These are phyloP conservation scores for Marasmius oreades DNA, from an alignment of 1,284 basidiomycete genomes.

Conservation along the genomic window DNA sequence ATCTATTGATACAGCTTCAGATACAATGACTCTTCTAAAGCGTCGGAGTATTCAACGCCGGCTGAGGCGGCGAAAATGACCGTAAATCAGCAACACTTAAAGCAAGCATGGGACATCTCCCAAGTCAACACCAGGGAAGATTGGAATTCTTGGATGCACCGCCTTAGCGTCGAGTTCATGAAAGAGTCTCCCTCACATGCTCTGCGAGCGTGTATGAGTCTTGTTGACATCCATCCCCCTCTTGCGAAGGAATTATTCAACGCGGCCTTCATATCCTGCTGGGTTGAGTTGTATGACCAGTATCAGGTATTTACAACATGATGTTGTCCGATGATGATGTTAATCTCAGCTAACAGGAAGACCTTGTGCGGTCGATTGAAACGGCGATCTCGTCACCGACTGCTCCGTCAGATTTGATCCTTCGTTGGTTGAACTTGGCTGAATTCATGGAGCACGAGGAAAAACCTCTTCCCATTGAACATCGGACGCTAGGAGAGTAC, in stretches of 20 bases:
- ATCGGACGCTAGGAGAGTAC: constrained; percentile 91
- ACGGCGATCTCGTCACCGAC: constrained; percentile 78
- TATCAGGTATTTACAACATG: constrained; percentile 68
- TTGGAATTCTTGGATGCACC: constrained; percentile 96
- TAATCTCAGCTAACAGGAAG: constrained; percentile 58
- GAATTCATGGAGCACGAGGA: constrained; percentile 99
- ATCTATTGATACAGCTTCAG: constrained; percentile 24
- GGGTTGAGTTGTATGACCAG: constrained; percentile 94
- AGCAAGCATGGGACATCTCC: constrained; percentile 95
- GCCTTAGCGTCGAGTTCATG: constrained; percentile 94
- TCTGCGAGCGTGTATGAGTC: constrained; percentile 89
- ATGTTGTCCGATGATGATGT: not conserved
- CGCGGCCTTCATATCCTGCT: constrained; percentile 97
- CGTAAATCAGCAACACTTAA: constrained; percentile 97
- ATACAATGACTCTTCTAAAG: constrained; percentile 54
- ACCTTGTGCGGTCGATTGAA: constrained; percentile 90
- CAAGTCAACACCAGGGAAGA: constrained; percentile 81
- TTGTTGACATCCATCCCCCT: constrained; percentile 91
- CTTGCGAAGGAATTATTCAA: constrained; percentile 96
- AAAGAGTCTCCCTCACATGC: constrained; percentile 98
- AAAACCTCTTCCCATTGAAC: constrained; percentile 92
- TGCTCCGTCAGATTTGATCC: constrained; percentile 90
- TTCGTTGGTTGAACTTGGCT: constrained; percentile 91
- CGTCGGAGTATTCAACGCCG: constrained; percentile 70
- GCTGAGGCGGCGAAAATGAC: constrained; percentile 86